Percentiles rank a stretch among this genome's conserved stretches.
Evolutionary conservation across 768 basidiomycete species (phyloP).

Genomic region (Leccinum disarticulatum): DNA sequence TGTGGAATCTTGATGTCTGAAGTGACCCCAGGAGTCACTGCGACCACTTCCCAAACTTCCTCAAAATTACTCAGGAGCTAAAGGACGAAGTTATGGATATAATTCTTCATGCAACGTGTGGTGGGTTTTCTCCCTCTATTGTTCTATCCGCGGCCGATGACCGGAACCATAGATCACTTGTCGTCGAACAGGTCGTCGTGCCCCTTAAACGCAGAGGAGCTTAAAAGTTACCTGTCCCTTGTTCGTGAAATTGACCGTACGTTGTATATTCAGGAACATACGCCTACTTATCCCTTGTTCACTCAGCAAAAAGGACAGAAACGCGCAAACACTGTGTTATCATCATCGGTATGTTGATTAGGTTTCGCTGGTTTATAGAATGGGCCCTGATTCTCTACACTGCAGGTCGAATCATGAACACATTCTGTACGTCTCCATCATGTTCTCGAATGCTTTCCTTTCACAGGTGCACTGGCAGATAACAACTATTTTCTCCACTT

Average conservation of each 20-base stretch:
- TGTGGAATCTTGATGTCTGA: too few species aligned
- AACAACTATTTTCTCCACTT: conserved; percentile 40
- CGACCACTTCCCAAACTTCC: conserved; percentile 29
- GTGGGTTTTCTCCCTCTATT: conserved; percentile 6
- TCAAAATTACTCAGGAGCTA: conserved; percentile 23
- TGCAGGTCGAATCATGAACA: conserved; percentile 32
- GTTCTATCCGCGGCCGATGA: neutral
- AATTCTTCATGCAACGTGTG: conserved; percentile 27
- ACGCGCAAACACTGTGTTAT: conserved; percentile 17
- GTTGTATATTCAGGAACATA: neutral
- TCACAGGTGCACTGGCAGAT: conserved; percentile 24
- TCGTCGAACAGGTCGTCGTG: conserved; percentile 28
- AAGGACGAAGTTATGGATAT: conserved; percentile 25
- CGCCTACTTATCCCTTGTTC: conserved; percentile 1
- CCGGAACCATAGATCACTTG: conserved; percentile 19
- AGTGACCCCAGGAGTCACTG: conserved; percentile 26
- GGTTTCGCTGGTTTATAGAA: neutral
- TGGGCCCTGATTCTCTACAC: neutral
- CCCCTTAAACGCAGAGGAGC: conserved; percentile 15
- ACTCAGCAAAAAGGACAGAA: conserved; percentile 11
- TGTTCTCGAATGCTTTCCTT: conserved; percentile 11
- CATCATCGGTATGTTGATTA: conserved; percentile 18
- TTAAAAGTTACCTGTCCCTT: conserved; percentile 24
- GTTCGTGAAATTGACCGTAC: conserved; percentile 26
- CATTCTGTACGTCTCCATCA: conserved; percentile 24